These are phyloP conservation scores for Handroanthus guayacan DNA, from an alignment of 257 asterid genomes.

Conservation along the genomic window DNA sequence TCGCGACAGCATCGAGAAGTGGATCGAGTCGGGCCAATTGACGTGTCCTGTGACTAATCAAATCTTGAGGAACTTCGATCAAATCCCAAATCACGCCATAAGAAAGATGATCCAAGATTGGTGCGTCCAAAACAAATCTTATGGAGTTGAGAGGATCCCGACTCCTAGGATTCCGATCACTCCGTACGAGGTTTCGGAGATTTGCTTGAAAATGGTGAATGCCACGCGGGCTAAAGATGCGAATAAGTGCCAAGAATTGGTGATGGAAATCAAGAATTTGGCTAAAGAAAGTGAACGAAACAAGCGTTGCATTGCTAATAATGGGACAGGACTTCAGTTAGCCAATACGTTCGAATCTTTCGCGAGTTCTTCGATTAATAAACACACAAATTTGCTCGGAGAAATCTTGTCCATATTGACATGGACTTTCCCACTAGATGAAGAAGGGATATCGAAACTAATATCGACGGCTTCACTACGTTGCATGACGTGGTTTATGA, in stretches of 20 bases:
- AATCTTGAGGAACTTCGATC: slow-evolving; percentile 48
- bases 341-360: slow-evolving; percentile 59
- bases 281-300: slow-evolving; percentile 78
- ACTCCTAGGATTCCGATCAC: slow-evolving; percentile 78
- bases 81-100: slow-evolving; percentile 72
- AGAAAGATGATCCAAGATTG: slow-evolving; percentile 89
- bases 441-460: slow-evolving; percentile 56
- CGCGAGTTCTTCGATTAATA: slow-evolving; percentile 39
- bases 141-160: slow-evolving; percentile 82
- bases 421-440: slow-evolving; percentile 62
- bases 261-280: slow-evolving; percentile 49
- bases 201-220: slow-evolving; percentile 42
- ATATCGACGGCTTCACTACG: slow-evolving; percentile 55
- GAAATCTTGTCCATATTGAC: slow-evolving; percentile 60
- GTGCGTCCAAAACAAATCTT: slow-evolving; percentile 76
- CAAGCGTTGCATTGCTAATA: slow-evolving; percentile 55
- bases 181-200: slow-evolving; percentile 50
- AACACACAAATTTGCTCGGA: slow-evolving; percentile 40
- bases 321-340: slow-evolving; percentile 55
- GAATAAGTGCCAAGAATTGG: slow-evolving; percentile 49
- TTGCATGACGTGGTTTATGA: slow-evolving; percentile 60
- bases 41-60: slow-evolving; percentile 74
- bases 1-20: slow-evolving; percentile 68
- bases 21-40: slow-evolving; percentile 55
- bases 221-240: slow-evolving; percentile 47